These are phyloP conservation scores for Aspergillus sp. DNA, from an alignment of 2,329 filamentous ascomycete species.

Conservation along the genomic window DNA sequence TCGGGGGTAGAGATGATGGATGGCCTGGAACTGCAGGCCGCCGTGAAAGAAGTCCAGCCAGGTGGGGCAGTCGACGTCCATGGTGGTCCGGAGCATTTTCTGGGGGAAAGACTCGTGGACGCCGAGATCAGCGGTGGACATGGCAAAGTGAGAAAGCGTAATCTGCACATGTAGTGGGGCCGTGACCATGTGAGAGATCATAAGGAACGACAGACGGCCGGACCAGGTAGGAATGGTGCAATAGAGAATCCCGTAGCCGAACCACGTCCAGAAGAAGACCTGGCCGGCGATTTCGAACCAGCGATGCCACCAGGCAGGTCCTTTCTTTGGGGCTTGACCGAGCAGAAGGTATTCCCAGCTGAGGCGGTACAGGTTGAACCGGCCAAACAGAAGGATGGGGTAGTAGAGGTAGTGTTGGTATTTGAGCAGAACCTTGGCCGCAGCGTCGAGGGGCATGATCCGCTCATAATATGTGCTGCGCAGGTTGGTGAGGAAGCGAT, in stretches of 20 bases:
- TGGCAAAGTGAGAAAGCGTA: constrained; percentile 87
- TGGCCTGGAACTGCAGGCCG: constrained; percentile 83
- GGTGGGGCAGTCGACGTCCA: constrained; percentile 84
- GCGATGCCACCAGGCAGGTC: constrained; percentile 78
- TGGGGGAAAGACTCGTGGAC: constrained; percentile 84
- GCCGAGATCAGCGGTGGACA: constrained; percentile 86
- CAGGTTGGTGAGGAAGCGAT: constrained; percentile 71
- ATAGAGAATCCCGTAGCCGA: constrained; percentile 79
- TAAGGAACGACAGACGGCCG: constrained; percentile 70
- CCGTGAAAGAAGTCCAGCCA: constrained; percentile 92
- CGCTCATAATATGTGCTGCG: constrained; percentile 81
- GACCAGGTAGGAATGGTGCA: constrained; percentile 66
- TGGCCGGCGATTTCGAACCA: constrained; percentile 77
- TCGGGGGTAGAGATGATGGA: constrained; percentile 82
- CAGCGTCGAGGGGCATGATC: constrained; percentile 72
- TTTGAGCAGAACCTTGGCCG: constrained; percentile 68
- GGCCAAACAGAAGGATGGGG: constrained; percentile 72
- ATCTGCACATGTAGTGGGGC: constrained; percentile 86
- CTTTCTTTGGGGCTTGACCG: constrained; percentile 69
- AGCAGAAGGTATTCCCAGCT: constrained; percentile 75
- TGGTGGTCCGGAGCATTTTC: constrained; percentile 87
- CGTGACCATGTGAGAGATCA: constrained; percentile 77
- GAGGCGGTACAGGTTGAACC: constrained; percentile 82
- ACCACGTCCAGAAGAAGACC: constrained; percentile 82
- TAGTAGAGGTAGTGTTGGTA: constrained; percentile 83